Evolutionary conservation across 2,329 filamentous ascomycete species (phyloP).

Genomic region (Fusarium staphyleae): DNA sequence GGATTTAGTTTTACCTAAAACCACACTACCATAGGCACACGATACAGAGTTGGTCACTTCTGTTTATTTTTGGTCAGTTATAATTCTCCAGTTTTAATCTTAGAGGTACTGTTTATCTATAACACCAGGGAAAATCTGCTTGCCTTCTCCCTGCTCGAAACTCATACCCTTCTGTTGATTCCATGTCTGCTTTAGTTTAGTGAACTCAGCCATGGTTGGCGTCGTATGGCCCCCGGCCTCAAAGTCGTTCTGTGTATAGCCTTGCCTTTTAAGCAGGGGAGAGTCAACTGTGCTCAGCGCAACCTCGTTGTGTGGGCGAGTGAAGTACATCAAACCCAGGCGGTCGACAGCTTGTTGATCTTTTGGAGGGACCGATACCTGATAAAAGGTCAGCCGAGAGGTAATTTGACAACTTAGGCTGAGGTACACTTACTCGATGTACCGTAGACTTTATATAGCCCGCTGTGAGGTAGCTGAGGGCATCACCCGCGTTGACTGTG

Average conservation of each 20-base stretch:
- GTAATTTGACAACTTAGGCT: no score
- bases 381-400: no score
- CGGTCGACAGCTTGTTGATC: conserved; percentile 19
- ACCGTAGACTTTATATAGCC: conserved; percentile 53
- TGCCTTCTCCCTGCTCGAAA: no score
- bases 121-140: no score
- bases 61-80: no score
- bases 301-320: conserved; percentile 50
- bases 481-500: conserved; percentile 58
- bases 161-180: conserved; percentile 41
- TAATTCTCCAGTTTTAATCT: no score
- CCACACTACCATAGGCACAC: no score
- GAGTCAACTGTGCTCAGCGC: conserved; percentile 47
- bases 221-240: conserved; percentile 42
- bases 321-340: conserved; percentile 45
- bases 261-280: conserved; percentile 45
- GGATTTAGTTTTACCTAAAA: no score
- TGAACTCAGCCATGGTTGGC: conserved; percentile 47
- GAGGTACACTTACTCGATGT: conserved; percentile 41
- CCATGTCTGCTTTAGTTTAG: conserved; percentile 45
- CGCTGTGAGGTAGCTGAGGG: conserved; percentile 56
- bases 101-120: no score
- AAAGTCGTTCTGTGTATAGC: conserved; percentile 47
- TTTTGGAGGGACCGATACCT: conserved; percentile 14
- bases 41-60: no score